A percentile compares a stretch with the other conserved stretches of the same genome.
These are phyloP conservation scores for Colletotrichum sp. DNA, from an alignment of 2,329 filamentous ascomycete genomes.

Conservation along the genomic window DNA sequence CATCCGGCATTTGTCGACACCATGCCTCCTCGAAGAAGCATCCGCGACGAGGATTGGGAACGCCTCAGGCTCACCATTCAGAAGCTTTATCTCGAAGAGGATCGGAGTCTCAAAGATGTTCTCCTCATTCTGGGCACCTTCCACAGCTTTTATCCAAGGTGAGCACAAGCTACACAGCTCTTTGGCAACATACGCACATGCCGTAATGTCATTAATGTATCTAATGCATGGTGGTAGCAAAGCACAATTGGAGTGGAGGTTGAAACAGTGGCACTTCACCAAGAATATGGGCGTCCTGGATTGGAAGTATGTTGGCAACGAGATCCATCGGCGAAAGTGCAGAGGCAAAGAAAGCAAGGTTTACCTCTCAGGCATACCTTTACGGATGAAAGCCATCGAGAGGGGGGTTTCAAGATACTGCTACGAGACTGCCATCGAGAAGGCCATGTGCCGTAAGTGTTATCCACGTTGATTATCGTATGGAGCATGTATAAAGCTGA, in stretches of 20 bases:
- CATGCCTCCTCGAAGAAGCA: not conserved
- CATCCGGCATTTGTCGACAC: too few species aligned
- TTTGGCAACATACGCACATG: rapidly evolving
- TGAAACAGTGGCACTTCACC: not conserved
- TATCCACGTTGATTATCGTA: too few species aligned
- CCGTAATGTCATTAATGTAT: not conserved
- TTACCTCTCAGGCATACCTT: not conserved
- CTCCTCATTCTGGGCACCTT: not conserved
- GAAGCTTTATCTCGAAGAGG: not conserved
- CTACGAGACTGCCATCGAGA: not conserved
- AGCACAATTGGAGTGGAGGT: not conserved
- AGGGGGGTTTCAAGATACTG: not conserved
- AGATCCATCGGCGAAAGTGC: not conserved
- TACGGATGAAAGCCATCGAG: rapidly evolving
- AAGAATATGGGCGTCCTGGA: not conserved
- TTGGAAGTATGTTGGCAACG: not conserved
- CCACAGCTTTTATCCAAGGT: not conserved
- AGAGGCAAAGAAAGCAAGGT: not conserved
- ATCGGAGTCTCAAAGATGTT: not conserved
- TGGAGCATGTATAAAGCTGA: too few species aligned
- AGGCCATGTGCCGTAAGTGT: not conserved
- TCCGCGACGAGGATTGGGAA: not conserved
- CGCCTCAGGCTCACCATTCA: not conserved
- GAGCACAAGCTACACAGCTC: rapidly evolving
- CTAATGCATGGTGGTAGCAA: not conserved